phyloP scores from a whole-genome alignment of 2,329 filamentous ascomycete species.

The Penicillium freii region DNA sequence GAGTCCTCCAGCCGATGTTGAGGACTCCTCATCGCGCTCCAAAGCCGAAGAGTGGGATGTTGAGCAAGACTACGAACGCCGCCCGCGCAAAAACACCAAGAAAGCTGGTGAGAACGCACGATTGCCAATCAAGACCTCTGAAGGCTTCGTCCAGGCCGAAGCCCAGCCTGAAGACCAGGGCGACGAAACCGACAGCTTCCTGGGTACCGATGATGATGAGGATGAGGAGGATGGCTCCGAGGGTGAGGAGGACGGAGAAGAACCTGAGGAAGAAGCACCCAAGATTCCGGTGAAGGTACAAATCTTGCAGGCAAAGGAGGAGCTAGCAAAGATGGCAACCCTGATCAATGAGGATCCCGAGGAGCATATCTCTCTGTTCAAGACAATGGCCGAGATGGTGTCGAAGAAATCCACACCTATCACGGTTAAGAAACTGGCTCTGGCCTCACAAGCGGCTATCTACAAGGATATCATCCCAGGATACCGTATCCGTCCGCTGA shows the following conservation, averaged over 20 bases:
- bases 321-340: conserved; percentile 77
- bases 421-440: conserved; percentile 77
- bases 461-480: conserved; percentile 97
- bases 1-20: conserved; percentile 47
- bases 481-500: conserved; percentile 82
- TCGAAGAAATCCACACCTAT: conserved; percentile 56
- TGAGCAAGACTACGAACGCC: conserved; percentile 85
- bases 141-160: conserved; percentile 67
- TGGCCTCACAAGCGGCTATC: conserved; percentile 82
- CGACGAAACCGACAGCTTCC: conserved; percentile 63
- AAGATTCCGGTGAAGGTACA: conserved; percentile 73
- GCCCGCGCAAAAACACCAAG: conserved; percentile 71
- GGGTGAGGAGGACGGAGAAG: conserved; percentile 46
- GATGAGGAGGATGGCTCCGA: conserved; percentile 48
- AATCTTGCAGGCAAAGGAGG: conserved; percentile 84
- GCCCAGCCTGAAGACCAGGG: conserved; percentile 46
- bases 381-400: conserved; percentile 71
- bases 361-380: conserved; percentile 78
- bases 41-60: conserved; percentile 73
- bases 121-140: conserved; percentile 81
- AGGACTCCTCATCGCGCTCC: conserved; percentile 27
- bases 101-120: conserved; percentile 71
- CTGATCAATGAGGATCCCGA: conserved; percentile 89
- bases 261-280: conserved; percentile 52
- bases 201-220: conserved; percentile 58